phyloP scores from a whole-genome alignment of 495 filamentous ascomycete species.

The Pseudotulostoma volvatum region DNA sequence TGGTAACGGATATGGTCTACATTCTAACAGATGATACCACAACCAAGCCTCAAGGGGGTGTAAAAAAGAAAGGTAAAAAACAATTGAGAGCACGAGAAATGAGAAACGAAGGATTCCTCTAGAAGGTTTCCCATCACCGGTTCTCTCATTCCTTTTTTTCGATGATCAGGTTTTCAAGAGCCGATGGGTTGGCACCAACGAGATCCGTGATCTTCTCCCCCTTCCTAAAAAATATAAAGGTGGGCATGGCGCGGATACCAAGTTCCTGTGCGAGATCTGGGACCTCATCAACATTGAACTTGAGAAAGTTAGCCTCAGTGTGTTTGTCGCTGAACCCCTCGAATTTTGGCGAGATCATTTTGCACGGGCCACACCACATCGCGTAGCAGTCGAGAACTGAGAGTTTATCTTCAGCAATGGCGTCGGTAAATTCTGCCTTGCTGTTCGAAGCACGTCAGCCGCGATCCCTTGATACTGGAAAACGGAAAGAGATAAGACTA shows the following conservation, averaged over 20 bases:
- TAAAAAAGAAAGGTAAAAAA: too few relatives aligned
- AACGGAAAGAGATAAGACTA: too few relatives aligned
- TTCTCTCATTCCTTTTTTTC: too few relatives aligned
- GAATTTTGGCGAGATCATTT: slow-evolving; percentile 62
- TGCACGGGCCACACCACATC: slow-evolving; percentile 92
- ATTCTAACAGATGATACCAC: too few relatives aligned
- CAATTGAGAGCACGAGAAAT: too few relatives aligned
- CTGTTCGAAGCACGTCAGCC: slow-evolving; percentile 25
- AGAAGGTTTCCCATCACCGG: too few relatives aligned
- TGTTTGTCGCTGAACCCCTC: slow-evolving; percentile 43
- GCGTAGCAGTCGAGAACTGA: slow-evolving; percentile 81
- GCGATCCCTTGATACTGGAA: too few relatives aligned
- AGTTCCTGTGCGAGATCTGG: slow-evolving; percentile 62
- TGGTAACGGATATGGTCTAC: too few relatives aligned
- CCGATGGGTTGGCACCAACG: slow-evolving; percentile 63
- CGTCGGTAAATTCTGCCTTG: slow-evolving; percentile 41
- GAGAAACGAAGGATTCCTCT: too few relatives aligned
- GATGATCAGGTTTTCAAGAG: too few relatives aligned
- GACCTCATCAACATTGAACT: slow-evolving; percentile 83
- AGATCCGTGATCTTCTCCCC: slow-evolving; percentile 48
- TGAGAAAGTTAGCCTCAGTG: slow-evolving; percentile 55
- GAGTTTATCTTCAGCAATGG: slow-evolving; percentile 28
- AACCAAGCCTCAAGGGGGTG: too few relatives aligned
- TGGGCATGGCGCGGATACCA: slow-evolving; percentile 87
- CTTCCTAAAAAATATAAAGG: slow-evolving; percentile 72